These are phyloP conservation scores for Syzygium aqueum DNA, from an alignment of 345 rosid genomes.

Conservation along the genomic window DNA sequence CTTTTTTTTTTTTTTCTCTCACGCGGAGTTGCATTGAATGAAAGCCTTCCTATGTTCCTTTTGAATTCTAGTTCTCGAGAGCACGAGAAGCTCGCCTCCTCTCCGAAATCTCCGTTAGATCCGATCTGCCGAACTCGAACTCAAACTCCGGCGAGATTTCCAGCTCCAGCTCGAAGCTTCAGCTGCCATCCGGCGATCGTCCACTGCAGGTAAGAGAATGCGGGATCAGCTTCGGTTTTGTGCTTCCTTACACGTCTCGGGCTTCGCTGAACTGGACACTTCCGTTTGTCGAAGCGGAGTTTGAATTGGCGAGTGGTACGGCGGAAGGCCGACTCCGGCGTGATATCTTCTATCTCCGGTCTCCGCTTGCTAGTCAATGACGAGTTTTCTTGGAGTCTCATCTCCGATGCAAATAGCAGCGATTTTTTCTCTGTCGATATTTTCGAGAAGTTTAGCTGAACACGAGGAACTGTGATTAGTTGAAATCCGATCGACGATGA, in stretches of 20 bases:
- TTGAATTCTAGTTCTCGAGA: neutral
- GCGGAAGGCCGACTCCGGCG: neutral
- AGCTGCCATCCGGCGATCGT: neutral
- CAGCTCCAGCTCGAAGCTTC: neutral
- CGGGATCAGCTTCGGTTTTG: neutral
- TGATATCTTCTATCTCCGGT: neutral
- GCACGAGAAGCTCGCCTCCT: neutral
- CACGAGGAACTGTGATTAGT: neutral
- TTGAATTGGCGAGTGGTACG: neutral
- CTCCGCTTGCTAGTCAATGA: neutral
- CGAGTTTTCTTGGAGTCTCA: neutral
- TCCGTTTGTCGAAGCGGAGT: neutral
- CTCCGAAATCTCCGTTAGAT: neutral
- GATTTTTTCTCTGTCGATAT: neutral
- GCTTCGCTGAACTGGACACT: neutral
- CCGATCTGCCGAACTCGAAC: neutral
- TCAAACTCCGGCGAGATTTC: neutral
- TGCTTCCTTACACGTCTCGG: neutral
- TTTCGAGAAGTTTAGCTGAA: neutral
- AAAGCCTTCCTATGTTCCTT: neutral
- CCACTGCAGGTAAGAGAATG: neutral
- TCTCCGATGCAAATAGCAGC: neutral
- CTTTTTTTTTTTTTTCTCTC: neutral
- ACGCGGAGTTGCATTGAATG: neutral
- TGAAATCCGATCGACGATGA: neutral